Base-by-base conservation (phyloP, 805 yeast species). In the Dipodascopsis tothii region DNA sequence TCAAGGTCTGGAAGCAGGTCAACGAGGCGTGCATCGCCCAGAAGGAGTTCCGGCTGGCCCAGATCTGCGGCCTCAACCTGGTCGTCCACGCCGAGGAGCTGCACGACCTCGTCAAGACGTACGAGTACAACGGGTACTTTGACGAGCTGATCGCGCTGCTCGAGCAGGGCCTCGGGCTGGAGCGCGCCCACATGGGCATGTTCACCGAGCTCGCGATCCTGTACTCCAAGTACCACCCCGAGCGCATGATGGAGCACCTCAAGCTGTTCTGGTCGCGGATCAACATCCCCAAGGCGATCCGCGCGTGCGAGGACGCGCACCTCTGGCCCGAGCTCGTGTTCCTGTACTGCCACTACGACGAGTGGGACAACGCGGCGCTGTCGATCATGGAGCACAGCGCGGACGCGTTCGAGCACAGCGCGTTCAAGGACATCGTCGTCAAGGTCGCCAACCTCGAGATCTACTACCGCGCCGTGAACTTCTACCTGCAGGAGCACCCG, bases 121-220 rank as follows among this genome's bases (percentile, higher is more conserved):
- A 92, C 63, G 96, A 92, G 68, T 72, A 75, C 62, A 77, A 81
- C 55, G 98, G 98, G 35, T 85, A 86, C 67, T 88, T 88, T 68
- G 83, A 80, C 54, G 95, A 92, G 71, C 73, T 92, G 54, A 84
- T 90, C 52, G 78, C 96, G 16, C 75, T 92, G 59, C 86, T 92
- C 59, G 98, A 92, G 67, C 90, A 87, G 58, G 97, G 97, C 54
- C 74, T 92, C 48, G 94, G 95, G 34, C 74, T 92, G 56, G 98
- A 92, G 72, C 84, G 98, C 65, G 98, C 98, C 32, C 98, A 92
- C 63, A 92, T 92, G 98, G 98, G 97, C 57, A 90, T 92, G 96
- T 92, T 92, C 65, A 92, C 98, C 7, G 96, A 88, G 67, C 74
- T 92, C 57, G 95, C 97, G 19, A 74, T 84, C 38, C 72, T 92